These are phyloP conservation scores for Polygonum maritimum DNA, from an alignment of 148 eudicot species.

Conservation along the genomic window DNA sequence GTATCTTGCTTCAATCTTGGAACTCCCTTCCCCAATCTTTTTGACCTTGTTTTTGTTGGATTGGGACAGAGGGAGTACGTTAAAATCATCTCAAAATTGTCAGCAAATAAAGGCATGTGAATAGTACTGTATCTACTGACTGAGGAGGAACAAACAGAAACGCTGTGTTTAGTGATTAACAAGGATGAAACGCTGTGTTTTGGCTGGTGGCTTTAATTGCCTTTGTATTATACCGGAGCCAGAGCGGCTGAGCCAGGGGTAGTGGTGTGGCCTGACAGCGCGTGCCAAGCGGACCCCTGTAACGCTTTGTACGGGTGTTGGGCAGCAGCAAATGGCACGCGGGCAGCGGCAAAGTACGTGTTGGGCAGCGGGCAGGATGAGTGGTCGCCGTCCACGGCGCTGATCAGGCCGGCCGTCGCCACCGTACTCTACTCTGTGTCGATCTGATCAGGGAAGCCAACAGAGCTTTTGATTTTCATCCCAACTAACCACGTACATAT, in stretches of 20 bases:
- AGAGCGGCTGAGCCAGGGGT: no score
- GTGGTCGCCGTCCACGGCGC: not conserved
- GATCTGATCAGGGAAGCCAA: no score
- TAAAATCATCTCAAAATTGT: not conserved
- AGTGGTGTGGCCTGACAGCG: not conserved
- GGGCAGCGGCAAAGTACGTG: not conserved
- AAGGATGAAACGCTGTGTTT: no score
- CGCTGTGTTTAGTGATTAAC: not conserved
- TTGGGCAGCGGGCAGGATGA: not conserved
- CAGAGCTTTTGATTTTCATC: not conserved
- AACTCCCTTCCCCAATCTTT: no score
- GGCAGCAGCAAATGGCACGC: not conserved
- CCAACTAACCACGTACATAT: not conserved
- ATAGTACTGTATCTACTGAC: no score
- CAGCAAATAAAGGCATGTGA: not conserved
- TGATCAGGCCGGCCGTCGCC: not conserved
- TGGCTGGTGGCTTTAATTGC: no score
- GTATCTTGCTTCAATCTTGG: no score
- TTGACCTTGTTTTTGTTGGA: no score
- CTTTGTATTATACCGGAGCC: no score
- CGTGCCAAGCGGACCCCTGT: not conserved
- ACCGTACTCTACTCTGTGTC: not conserved
- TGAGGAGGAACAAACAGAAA: not conserved
- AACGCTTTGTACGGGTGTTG: not conserved
- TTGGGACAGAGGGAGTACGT: not conserved